Percentiles rank a stretch among this genome's conserved stretches.
phyloP scores from a whole-genome alignment of 2,329 filamentous ascomycete species.

The Phialophora chinensis region DNA sequence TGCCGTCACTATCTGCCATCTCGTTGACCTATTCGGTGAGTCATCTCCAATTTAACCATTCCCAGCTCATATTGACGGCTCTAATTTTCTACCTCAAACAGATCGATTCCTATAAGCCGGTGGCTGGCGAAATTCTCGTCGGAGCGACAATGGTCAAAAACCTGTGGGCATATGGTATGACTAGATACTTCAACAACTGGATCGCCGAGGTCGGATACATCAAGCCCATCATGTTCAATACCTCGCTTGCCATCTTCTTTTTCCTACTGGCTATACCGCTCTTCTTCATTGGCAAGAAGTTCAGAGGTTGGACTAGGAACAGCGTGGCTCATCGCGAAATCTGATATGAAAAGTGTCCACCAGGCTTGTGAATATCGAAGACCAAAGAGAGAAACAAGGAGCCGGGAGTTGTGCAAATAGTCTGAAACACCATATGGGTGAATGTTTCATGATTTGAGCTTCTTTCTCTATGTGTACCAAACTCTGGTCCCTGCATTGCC shows the following conservation, averaged over 20 bases:
- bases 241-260: conserved; percentile 49
- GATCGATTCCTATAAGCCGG: conserved; percentile 54
- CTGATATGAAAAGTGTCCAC: conserved; percentile 3
- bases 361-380: too few species aligned
- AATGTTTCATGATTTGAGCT: too few species aligned
- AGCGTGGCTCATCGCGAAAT: conserved; percentile 21
- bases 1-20: conserved; percentile 53
- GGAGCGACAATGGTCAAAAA: conserved; percentile 54
- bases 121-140: conserved; percentile 55
- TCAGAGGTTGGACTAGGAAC: conserved; percentile 48
- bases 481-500: too few species aligned
- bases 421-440: too few species aligned
- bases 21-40: conserved; percentile 50
- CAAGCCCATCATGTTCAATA: conserved; percentile 53
- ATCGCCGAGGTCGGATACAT: conserved; percentile 44
- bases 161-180: conserved; percentile 50
- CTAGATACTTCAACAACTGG: conserved; percentile 26
- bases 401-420: too few species aligned
- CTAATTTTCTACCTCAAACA: neutral
- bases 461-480: too few species aligned
- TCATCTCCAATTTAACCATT: too few species aligned
- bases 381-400: too few species aligned
- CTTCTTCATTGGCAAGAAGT: conserved; percentile 51
- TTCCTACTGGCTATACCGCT: conserved; percentile 50
- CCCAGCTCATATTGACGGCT: neutral